Base-by-base conservation (phyloP, 805 yeast genomes). In the Candida ponderosae region DNA sequence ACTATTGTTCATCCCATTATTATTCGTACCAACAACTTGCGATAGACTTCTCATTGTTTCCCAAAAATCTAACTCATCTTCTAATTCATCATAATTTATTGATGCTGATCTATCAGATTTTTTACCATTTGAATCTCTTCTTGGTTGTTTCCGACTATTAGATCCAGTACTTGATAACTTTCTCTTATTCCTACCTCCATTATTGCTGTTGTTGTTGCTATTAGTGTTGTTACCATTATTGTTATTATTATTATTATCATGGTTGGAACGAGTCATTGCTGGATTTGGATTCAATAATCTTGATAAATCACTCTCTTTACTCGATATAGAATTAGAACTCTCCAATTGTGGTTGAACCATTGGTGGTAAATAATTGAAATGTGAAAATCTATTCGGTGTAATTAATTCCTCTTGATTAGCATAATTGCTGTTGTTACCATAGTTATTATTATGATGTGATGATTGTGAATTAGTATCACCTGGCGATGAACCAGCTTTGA, bases 341-440 rank as follows among this genome's bases (percentile, higher is more conserved):
- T 68, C 79, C 32, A 82, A 57, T 46, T 76, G 80, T 1, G 90
- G 93, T 34, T 76, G 81, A 42, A 78, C 81, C 6, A 82, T 75
- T 2, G 88, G 81, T 13, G 89, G 86, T 19, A 82, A 59, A 48
- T 79, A 81, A 54, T 81, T 81, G 63, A 82, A 82, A 61, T 82
- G 93, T 34, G 79, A 79, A 40, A 65, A 73, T 51, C 89, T 60
- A 32, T 72, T 67, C 3, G 77, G 60, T 27, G 72, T 74, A 4
- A 76, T 59, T 3, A 23, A 29, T 7, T 46, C 51, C 18, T 48
- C 50, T 26, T 33, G 40, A 8, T 23, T 41, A n/a, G 14, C 34
- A 18, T 15, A 17, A 21, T n/a, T 32, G 18, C 21, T 19, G 27
- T 32, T 32, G 6, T 16, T 19, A 32, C 13, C 14, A 15, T 19